Evolutionary conservation across 192 early-diverging fungal genomes (phyloP), one percentile per base, ranked within the genome.

Genomic region (Mortierella hygrophila): DNA sequence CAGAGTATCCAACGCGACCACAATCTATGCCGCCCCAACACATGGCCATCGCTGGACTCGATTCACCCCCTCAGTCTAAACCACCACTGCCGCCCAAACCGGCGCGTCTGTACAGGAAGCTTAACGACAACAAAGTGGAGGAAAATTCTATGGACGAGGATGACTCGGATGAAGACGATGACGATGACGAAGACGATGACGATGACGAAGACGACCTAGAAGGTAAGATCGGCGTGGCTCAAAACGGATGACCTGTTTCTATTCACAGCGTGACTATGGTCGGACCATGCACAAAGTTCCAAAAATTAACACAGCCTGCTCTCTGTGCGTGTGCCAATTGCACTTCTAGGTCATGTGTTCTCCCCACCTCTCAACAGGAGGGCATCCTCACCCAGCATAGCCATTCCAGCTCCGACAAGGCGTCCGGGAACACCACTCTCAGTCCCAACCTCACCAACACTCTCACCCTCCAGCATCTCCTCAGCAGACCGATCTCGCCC

Each of bases 31-130:
- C 84, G 29, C 47, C 46, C 20, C 78, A 73, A 13, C 68, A 40
- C 44, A 18, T 83, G 54, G 26, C 70, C 52, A 16, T 18, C 18
- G 74, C 44, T 46, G 75, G 75, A 18, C 70, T 54, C 23, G 78
- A 83, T n/a, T 82, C 82, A 20, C 76, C 79, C 23, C 88, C 86
- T 26, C 86, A 88, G 3, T 88, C 78, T 32, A 91, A 93, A 83
- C 92, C 92, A 23, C 87, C 83, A 7, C 29, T 93, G 74, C 92
- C 92, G 42, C 92, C 92, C 38, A 93, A 93, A 72, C 92, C 92
- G 38, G 85, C 85, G n/a, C 82, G 83, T 38, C 57, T 83, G 74
- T 85, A 81, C 70, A 81, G 83, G 57, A 74, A 87, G 73, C 49
- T 80, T 18, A 55, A 52, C 35, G 81, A 81, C 55, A 65, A 83